Evolutionary conservation across 306 rosid species (phyloP).

Genomic region (Prinsepia uniflora): DNA sequence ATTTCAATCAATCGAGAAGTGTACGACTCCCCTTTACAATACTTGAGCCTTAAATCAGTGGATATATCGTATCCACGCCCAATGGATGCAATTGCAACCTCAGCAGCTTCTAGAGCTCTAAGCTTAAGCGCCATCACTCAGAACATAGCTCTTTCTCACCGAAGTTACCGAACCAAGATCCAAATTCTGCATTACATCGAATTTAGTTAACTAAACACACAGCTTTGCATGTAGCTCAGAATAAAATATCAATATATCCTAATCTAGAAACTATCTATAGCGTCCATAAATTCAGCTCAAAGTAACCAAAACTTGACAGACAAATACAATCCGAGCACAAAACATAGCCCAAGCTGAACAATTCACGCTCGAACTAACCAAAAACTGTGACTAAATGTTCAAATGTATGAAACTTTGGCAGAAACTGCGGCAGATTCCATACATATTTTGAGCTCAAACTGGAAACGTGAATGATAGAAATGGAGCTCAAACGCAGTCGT

Average conservation of each 20-base stretch:
- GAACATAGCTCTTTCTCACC: conserved; percentile 45
- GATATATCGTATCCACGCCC: conserved; percentile 89
- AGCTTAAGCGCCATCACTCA: conserved; percentile 79
- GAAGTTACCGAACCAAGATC: conserved; percentile 35
- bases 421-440: neutral
- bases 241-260: neutral
- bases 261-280: neutral
- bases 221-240: neutral
- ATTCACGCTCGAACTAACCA: neutral
- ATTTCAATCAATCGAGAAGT: conserved; percentile 68
- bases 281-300: conserved; percentile 14
- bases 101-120: conserved; percentile 67
- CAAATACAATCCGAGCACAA: neutral
- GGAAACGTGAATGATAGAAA: neutral
- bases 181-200: conserved; percentile 11
- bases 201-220: neutral
- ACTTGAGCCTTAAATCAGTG: conserved; percentile 77
- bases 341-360: neutral
- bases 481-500: neutral
- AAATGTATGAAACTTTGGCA: neutral
- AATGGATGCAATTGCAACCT: conserved; percentile 75
- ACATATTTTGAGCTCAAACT: conserved; percentile 6
- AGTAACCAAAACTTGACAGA: conserved; percentile 5
- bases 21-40: conserved; percentile 59
- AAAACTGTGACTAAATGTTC: neutral